A percentile compares a stretch with the other conserved stretches of the same genome.
Evolutionary conservation across 331 rosid genomes (phyloP).

Genomic region (Dryas integrifolia): DNA sequence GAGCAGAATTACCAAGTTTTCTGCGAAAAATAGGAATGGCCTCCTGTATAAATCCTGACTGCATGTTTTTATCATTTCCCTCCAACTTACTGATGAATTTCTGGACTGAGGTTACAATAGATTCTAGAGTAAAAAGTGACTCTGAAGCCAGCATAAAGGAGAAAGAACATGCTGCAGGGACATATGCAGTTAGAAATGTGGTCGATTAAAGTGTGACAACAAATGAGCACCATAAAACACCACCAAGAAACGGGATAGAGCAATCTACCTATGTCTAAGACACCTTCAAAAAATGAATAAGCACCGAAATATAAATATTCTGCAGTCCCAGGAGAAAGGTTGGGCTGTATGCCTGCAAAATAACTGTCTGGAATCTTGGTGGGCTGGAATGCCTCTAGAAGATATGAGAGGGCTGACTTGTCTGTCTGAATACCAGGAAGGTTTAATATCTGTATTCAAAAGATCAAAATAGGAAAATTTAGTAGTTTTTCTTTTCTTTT

Average conservation of each 20-base stretch:
- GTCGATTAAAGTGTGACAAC: not conserved
- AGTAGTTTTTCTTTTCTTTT: not conserved
- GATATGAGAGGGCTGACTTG: conserved; percentile 23
- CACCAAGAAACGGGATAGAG: not conserved
- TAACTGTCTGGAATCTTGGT: conserved; percentile 23
- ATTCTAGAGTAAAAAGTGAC: conserved; percentile 39
- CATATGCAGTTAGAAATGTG: conserved; percentile 6
- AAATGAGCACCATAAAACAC: conserved; percentile 4
- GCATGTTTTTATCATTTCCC: conserved; percentile 22
- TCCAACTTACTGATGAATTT: conserved; percentile 27
- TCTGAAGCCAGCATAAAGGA: conserved; percentile 42
- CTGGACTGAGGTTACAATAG: conserved; percentile 22
- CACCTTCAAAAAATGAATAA: conserved; percentile 32
- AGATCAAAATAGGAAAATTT: not conserved
- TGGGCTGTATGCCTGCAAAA: conserved; percentile 24
- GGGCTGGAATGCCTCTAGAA: conserved; percentile 46
- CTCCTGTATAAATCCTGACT: conserved; percentile 21
- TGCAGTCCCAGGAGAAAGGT: conserved; percentile 30
- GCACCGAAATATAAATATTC: conserved; percentile 35
- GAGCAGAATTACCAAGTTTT: conserved; percentile 37
- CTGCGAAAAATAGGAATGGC: conserved; percentile 27
- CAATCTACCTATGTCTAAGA: conserved; percentile 32
- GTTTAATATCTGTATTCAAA: conserved; percentile 31
- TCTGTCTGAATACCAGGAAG: conserved; percentile 29
- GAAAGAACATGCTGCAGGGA: conserved; percentile 36